Conservation (phyloP, 306 rosid species). For the Mucuna pruriens region DNA sequence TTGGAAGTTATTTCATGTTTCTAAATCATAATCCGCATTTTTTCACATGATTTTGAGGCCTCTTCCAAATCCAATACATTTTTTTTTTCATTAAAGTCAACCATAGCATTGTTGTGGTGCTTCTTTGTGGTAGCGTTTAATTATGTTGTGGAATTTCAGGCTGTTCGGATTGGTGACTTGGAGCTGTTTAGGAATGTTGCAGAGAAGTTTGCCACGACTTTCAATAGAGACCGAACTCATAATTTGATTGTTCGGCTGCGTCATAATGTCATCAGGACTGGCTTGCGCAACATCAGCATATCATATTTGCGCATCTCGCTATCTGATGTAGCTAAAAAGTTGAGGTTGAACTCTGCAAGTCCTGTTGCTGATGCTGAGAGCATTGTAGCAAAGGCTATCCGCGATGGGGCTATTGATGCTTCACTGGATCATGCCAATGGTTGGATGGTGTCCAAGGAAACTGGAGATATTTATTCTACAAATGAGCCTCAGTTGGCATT, state of each 20-base stretch:
- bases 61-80: background rate
- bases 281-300: constrained; percentile 81
- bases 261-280: constrained; percentile 87
- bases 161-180: constrained; percentile 87
- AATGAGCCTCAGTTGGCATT: constrained; percentile 79
- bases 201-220: constrained; percentile 66
- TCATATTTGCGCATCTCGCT: constrained; percentile 81
- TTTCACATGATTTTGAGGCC: background rate
- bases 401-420: constrained; percentile 69
- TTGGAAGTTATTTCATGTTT: background rate
- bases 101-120: background rate
- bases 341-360: constrained; percentile 73
- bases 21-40: background rate
- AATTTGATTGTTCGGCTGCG: constrained; percentile 84
- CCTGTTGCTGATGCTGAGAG: constrained; percentile 75
- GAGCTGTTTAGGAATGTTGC: constrained; percentile 77
- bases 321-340: constrained; percentile 70
- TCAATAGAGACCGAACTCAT: constrained; percentile 67
- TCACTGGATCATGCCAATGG: constrained; percentile 68
- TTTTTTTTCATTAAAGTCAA: background rate
- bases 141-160: constrained; percentile 51
- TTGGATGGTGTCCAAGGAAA: constrained; percentile 88
- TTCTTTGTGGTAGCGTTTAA: background rate
- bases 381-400: constrained; percentile 83
- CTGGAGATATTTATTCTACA: constrained; percentile 79